Conservation (phyloP, 2,329 filamentous ascomycete genomes). For the Tolypocladium endophyticum region DNA sequence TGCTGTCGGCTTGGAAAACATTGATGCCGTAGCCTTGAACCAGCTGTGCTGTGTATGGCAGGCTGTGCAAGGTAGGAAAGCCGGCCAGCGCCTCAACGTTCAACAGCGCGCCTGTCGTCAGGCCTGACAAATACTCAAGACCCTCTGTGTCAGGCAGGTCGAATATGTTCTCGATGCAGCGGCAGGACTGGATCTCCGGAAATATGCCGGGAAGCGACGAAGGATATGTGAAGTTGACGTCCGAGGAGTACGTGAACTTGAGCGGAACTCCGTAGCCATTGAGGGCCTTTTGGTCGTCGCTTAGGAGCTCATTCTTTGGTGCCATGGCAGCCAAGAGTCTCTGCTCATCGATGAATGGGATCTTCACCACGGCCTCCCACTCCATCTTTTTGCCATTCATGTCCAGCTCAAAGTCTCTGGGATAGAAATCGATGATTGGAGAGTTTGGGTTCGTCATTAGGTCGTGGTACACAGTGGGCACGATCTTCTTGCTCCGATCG, state of each 20-base stretch:
- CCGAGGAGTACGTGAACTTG: slow-evolving; percentile 79
- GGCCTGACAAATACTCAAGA: slow-evolving; percentile 70
- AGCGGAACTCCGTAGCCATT: slow-evolving; percentile 88
- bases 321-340: slow-evolving; percentile 78
- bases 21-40: slow-evolving; percentile 70
- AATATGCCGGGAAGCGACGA: slow-evolving; percentile 85
- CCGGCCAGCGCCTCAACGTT: slow-evolving; percentile 79
- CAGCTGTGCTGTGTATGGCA: slow-evolving; percentile 72
- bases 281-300: slow-evolving; percentile 64
- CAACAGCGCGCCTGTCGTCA: slow-evolving; percentile 75
- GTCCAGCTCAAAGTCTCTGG: slow-evolving; percentile 89
- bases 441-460: slow-evolving; percentile 87
- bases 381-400: slow-evolving; percentile 99
- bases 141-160: slow-evolving; percentile 90
- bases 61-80: slow-evolving; percentile 79
- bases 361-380: slow-evolving; percentile 98
- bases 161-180: slow-evolving; percentile 91
- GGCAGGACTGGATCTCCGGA: slow-evolving; percentile 76
- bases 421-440: slow-evolving; percentile 96
- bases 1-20: slow-evolving; percentile 91
- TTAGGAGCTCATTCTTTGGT: slow-evolving; percentile 69
- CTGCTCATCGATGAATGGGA: slow-evolving; percentile 94
- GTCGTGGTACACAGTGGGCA: slow-evolving; percentile 75
- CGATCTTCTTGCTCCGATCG: slow-evolving; percentile 94
- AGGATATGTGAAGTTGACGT: slow-evolving; percentile 71